phyloP scores from a whole-genome alignment of 768 basidiomycete genomes.

The Amanita molliuscula region DNA sequence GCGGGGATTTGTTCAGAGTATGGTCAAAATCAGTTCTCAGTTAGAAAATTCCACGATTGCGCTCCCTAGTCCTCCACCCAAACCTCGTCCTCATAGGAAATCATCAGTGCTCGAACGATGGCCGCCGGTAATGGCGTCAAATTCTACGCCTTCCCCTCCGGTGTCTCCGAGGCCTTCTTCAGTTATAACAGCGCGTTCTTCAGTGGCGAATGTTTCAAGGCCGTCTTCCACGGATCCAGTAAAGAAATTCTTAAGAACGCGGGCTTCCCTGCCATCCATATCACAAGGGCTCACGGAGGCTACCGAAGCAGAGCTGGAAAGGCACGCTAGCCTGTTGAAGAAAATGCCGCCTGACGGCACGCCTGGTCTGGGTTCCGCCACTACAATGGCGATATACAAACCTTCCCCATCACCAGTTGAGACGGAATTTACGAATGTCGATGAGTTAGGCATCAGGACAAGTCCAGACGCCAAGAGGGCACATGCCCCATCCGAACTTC shows the following conservation, averaged over 20 bases:
- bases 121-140: constrained; percentile 30
- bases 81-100: constrained; percentile 24
- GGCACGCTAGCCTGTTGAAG: constrained; percentile 7
- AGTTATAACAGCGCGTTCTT: constrained; percentile 8
- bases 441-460: constrained; percentile 38
- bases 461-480: constrained; percentile 15
- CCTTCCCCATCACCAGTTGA: constrained; percentile 38
- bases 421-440: constrained; percentile 31
- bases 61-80: constrained; percentile 22
- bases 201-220: not conserved
- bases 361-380: constrained; percentile 55
- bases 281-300: constrained; percentile 10
- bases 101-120: constrained; percentile 65
- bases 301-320: constrained; percentile 8
- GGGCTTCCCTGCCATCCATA: constrained; percentile 31
- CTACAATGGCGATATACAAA: constrained; percentile 61
- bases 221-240: constrained; percentile 10
- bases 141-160: constrained; percentile 25
- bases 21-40: constrained; percentile 61
- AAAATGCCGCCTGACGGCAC: constrained; percentile 18
- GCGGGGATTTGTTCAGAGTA: constrained; percentile 77
- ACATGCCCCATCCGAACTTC: constrained; percentile 21
- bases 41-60: constrained; percentile 32
- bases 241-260: constrained; percentile 13
- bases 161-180: constrained; percentile 12